These are phyloP conservation scores for Verticillium tricorpus DNA, from an alignment of 2,329 filamentous ascomycete species.

Conservation along the genomic window DNA sequence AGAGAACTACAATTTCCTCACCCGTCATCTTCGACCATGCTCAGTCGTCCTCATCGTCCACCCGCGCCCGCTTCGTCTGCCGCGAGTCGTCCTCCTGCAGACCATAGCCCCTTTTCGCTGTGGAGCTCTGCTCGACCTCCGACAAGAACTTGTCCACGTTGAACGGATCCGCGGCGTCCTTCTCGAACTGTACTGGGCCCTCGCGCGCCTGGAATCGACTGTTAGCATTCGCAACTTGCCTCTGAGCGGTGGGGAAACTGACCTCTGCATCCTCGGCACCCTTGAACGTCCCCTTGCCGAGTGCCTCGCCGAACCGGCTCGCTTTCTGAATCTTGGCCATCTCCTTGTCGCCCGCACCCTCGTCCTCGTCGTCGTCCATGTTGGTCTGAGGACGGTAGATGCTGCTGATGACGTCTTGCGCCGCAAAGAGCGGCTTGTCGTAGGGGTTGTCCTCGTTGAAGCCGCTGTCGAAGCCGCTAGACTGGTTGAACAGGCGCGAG, in stretches of 20 bases:
- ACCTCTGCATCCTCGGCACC: conserved; percentile 79
- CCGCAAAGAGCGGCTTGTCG: conserved; percentile 94
- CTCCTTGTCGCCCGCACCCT: conserved; percentile 73
- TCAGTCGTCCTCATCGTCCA: conserved; percentile 65
- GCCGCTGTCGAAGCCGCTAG: conserved; percentile 81
- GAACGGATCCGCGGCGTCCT: conserved; percentile 80
- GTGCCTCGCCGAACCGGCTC: conserved; percentile 76
- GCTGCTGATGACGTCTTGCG: conserved; percentile 88
- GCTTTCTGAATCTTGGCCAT: conserved; percentile 85
- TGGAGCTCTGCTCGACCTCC: conserved; percentile 62
- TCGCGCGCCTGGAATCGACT: conserved; percentile 57
- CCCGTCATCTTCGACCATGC: neutral
- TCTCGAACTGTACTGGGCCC: conserved; percentile 95
- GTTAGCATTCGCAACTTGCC: neutral
- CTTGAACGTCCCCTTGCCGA: conserved; percentile 89
- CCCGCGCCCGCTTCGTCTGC: conserved; percentile 67
- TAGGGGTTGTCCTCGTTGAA: conserved; percentile 98
- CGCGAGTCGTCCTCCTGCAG: conserved; percentile 61
- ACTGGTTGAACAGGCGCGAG: conserved; percentile 90
- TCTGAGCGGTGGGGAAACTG: conserved; percentile 23
- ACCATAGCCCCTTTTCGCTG: conserved; percentile 70
- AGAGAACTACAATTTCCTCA: neutral
- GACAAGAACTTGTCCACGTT: conserved; percentile 91
- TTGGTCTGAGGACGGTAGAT: conserved; percentile 83
- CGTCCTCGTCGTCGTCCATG: conserved; percentile 71